phyloP scores from a whole-genome alignment of 768 basidiomycete species.

The Kwoniella sp. region DNA sequence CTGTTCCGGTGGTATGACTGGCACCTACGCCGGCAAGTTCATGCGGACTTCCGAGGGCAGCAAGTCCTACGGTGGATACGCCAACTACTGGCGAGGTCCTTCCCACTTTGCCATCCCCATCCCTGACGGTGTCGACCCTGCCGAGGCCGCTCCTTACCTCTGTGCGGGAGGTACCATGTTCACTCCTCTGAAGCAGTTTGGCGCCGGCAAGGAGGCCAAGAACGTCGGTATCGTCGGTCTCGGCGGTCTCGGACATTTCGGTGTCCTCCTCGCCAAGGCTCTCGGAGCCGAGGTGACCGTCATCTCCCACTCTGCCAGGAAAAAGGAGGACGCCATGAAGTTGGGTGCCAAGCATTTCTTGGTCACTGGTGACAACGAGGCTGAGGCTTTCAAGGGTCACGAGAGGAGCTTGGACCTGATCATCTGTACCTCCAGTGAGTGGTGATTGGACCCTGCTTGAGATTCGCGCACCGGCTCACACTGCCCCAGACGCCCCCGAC shows the following conservation, averaged over 20 bases:
- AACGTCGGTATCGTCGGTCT: conserved; percentile 47
- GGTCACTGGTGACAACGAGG: conserved; percentile 52
- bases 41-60: conserved; percentile 25
- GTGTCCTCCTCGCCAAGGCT: conserved; percentile 51
- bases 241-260: conserved; percentile 34
- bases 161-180: conserved; percentile 46
- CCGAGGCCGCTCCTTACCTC: conserved; percentile 43
- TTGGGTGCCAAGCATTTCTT: conserved; percentile 61
- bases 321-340: conserved; percentile 59
- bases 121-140: conserved; percentile 60
- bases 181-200: conserved; percentile 38
- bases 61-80: conserved; percentile 44
- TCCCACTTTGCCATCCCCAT: conserved; percentile 59
- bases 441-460: conserved; percentile 22
- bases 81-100: conserved; percentile 43
- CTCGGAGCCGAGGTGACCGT: conserved; percentile 60
- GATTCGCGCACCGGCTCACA: conserved; percentile 38
- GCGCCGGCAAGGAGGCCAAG: conserved; percentile 43
- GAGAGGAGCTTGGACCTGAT: conserved; percentile 50
- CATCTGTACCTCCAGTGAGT: conserved; percentile 52
- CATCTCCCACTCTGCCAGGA: conserved; percentile 58
- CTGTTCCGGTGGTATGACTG: conserved; percentile 20
- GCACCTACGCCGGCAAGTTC: conserved; percentile 42
- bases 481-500: conserved; percentile 37
- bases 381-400: conserved; percentile 43